Evolutionary conservation across 176 grass and related monocot genomes (phyloP), one percentile per base, ranked within the genome.

Genomic region (Phoenix roebelenii): DNA sequence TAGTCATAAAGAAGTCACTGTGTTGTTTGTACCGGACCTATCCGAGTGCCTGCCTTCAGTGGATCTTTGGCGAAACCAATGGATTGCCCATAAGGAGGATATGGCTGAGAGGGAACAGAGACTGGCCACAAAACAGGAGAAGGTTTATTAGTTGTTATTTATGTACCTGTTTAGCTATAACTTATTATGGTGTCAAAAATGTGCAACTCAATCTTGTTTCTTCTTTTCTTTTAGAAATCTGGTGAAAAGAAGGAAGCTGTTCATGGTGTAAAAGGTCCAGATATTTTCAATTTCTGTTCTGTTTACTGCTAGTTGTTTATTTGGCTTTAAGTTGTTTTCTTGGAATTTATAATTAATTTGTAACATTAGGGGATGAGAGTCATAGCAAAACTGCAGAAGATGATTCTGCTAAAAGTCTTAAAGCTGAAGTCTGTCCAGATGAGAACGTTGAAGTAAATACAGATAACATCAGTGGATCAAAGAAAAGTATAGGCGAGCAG

Each of bases 1-100:
- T 49, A 89, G 71, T 70, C 82, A 90, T 61, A 92, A 87, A 75
- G 94, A 98, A 89, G 70, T 98, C 51, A 93, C 88, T 29, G 88
- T 98, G 23, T 23, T 98, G 29, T 98, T 85, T 79, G 74, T 92
- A 54, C 94, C 94, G 51, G 82, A 98, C 73, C 54, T 98, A 48
- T 85, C 67, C 1, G 82, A 93, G 64, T 98, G 84, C 64, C 52
- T 98, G 58, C 88, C 94, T 76, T 80, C 79, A 61, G 50, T 81
- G 49, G 85, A 98, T 70, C 53, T 57, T 49, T 98, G 94, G 94
- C 82, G 68, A 84, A 70, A 51, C 50, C 78, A 98, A 54, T 98
- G 88, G 94, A 72, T 85, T 63, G 29, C 76, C 18, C 67, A 92
- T 51, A 88, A 70, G 78, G 92, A 81, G 57, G 67, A 68, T 15